Conservation (phyloP, 768 basidiomycete species). For the Myochromella boudieri region DNA sequence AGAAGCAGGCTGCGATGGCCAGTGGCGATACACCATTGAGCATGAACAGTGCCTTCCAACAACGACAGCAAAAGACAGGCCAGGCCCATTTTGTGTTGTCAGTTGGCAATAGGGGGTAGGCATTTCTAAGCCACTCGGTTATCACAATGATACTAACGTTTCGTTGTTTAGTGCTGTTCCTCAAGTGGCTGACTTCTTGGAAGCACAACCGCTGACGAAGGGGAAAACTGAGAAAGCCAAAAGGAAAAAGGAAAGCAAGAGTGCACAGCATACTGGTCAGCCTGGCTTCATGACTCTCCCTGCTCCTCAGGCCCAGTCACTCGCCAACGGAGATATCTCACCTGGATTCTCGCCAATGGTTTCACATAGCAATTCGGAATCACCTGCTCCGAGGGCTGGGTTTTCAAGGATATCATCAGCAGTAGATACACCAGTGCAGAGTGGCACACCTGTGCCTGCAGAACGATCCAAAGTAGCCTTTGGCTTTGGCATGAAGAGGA, state of each 20-base stretch:
- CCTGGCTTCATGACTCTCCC: conserved; percentile 75
- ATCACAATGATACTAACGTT: conserved; percentile 11
- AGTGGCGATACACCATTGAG: conserved; percentile 95
- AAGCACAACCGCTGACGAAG: conserved; percentile 77
- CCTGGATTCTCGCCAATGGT: conserved; percentile 29
- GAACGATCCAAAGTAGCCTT: conserved; percentile 78
- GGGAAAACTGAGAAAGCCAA: conserved; percentile 82
- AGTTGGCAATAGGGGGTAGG: conserved; percentile 89
- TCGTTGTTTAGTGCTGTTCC: conserved; percentile 67
- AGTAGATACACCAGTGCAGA: conserved; percentile 48
- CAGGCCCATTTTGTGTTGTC: conserved; percentile 96
- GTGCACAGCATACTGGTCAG: conserved; percentile 42
- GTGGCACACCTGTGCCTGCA: conserved; percentile 56
- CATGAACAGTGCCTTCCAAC: conserved; percentile 93
- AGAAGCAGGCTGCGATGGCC: conserved; percentile 90
- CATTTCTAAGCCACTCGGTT: conserved; percentile 7
- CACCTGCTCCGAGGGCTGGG: conserved; percentile 69
- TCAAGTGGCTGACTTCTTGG: conserved; percentile 80
- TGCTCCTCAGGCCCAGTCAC: conserved; percentile 44
- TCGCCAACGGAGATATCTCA: conserved; percentile 47
- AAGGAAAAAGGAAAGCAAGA: conserved; percentile 76
- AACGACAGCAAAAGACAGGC: conserved; percentile 90
- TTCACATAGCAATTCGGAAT: conserved; percentile 40
- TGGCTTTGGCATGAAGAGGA: conserved; percentile 78
- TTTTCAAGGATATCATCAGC: conserved; percentile 75